Evolutionary conservation across 2,329 filamentous ascomycete genomes (phyloP).

Genomic region (Diaporthe citriasiana): DNA sequence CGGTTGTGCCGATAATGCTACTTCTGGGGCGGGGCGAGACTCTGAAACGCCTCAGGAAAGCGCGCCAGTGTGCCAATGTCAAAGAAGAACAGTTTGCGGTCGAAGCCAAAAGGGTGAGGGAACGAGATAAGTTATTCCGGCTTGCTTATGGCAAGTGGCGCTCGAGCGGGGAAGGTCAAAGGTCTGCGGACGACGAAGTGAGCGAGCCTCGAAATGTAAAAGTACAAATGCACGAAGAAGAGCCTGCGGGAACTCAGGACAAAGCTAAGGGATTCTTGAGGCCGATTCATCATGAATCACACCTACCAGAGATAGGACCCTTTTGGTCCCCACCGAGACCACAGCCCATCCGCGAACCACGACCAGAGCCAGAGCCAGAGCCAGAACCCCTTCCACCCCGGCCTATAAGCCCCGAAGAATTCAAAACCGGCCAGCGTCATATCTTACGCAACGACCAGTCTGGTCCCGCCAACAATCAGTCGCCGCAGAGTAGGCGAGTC

Average conservation of each 20-base stretch:
- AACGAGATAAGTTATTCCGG: neutral
- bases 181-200: neutral
- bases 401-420: constrained; percentile 10
- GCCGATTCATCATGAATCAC: constrained; percentile 2
- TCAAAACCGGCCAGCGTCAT: constrained; percentile 11
- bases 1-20: constrained; percentile 47
- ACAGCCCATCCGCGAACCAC: neutral
- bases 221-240: neutral
- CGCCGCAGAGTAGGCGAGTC: neutral
- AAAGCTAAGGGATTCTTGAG: constrained; percentile 24
- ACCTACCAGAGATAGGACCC: constrained; percentile 15
- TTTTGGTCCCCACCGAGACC: constrained; percentile 12
- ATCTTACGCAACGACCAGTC: neutral
- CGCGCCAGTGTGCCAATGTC: constrained; percentile 12
- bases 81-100: constrained; percentile 10
- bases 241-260: neutral
- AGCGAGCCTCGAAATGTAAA: constrained; percentile 27
- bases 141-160: neutral
- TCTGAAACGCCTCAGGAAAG: constrained; percentile 44
- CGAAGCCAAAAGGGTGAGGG: neutral
- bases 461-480: neutral
- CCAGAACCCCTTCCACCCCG: neutral
- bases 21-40: constrained; percentile 51
- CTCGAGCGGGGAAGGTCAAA: neutral
- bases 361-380: neutral